These are phyloP conservation scores for Xylogone sp. DNA, from an alignment of 2,329 filamentous ascomycete species.

Conservation along the genomic window DNA sequence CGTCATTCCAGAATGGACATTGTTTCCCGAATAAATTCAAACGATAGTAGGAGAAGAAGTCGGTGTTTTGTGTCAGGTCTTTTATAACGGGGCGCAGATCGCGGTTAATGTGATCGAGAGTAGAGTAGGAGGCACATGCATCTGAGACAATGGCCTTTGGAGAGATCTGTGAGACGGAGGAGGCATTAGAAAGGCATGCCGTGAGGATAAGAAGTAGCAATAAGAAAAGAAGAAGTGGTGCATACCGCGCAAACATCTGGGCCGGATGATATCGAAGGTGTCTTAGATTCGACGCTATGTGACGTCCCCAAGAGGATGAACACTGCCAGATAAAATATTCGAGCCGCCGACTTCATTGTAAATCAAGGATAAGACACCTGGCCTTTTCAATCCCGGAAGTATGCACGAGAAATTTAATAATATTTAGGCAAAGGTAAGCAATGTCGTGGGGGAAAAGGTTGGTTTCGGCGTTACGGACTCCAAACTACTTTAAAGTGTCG, in stretches of 20 bases:
- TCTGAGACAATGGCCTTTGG: conserved; percentile 87
- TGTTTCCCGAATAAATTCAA: conserved; percentile 91
- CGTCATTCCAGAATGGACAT: conserved; percentile 95
- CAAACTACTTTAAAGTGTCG: not conserved
- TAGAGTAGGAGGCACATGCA: conserved; percentile 89
- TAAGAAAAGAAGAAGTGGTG: conserved; percentile 1
- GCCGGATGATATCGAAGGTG: conserved; percentile 31
- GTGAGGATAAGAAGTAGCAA: conserved; percentile 19
- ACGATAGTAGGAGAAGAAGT: conserved; percentile 98
- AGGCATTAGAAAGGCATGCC: conserved; percentile 28
- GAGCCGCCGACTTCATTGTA: conserved; percentile 48
- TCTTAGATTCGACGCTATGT: conserved; percentile 33
- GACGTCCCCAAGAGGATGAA: conserved; percentile 52
- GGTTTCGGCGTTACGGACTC: not conserved
- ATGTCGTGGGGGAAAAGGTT: conserved; percentile 1
- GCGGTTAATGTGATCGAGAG: conserved; percentile 79
- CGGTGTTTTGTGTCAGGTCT: conserved; percentile 79
- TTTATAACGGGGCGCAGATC: conserved; percentile 73
- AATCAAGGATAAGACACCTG: conserved; percentile 9
- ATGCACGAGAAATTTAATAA: conserved; percentile 10
- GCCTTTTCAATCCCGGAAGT: conserved; percentile 15
- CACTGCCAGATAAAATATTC: conserved; percentile 57
- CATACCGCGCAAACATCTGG: conserved; percentile 35
- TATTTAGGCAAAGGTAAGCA: conserved; percentile 1
- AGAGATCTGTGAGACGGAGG: conserved; percentile 62